Evolutionary conservation across 441 rosid genomes (phyloP), one percentile per base, ranked within the genome.

Genomic region (Eruca vesicaria): DNA sequence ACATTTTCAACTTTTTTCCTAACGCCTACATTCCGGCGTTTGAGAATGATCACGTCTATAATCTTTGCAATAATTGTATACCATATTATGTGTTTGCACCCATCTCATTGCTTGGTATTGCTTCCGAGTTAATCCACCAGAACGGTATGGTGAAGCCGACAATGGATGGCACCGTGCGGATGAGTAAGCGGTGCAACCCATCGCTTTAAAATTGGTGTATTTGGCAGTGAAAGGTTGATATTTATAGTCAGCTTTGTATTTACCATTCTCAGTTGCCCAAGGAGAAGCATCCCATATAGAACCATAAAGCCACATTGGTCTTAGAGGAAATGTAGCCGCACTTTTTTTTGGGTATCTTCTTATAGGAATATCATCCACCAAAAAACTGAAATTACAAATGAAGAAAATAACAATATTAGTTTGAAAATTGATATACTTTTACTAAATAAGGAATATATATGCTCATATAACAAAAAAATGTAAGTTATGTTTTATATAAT

Each of bases 271-370:
- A 0, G 98, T 94, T 11, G 98, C 98, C 98, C 98, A 94, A 0
- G 97, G 86, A 10, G 98, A 92, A 2, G 98, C 98, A 41, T 94
- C 98, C 98, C 98, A 94, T 56, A 94, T 92, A 55, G 99, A 94
- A 62, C 99, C 99, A 74, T 94, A 92, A 9, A 94, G 81, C 98
- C 98, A 92, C 98, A 92, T 90, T 76, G 99, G 99, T 82, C 99
- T 89, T 26, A 84, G 26, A 0, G 99, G 99, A 77, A 92, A 94
- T 56, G 99, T 92, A 9, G 81, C 74, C 0, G 45, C 92, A 78
- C 90, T 92, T 79, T 88, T 94, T 75, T 85, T 94, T 15, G 90
- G 89, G 71, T 94, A 94, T 91, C 98, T 90, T 77, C 99, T 85
- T 65, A 94, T 86, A 20, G 99, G 99, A 73, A 94, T 83, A 82